Base-by-base conservation (phyloP, 768 basidiomycete species). In the Hydnomerulius pinastri region DNA sequence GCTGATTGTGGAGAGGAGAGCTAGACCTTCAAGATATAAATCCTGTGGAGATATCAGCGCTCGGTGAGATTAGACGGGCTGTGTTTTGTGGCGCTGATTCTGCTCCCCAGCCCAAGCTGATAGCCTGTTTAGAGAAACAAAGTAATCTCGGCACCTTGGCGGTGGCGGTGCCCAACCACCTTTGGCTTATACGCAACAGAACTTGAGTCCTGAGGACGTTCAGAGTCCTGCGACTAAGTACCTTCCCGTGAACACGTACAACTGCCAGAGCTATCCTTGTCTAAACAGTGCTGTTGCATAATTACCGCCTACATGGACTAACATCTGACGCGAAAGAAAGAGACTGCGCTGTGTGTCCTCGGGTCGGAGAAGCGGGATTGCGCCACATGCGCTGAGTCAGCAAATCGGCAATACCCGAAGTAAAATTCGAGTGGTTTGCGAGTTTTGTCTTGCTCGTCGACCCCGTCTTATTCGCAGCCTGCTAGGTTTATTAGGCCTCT, bases 341-440 rank as follows among this genome's bases (percentile, higher is more conserved):
- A 33, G 11, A 32, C 21, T 15, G 13, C 32, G 8, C n/a, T n/a
- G n/a, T n/a, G n/a, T n/a, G 23, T 15, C 45, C 23, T 20, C 11
- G 6, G 21, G 20, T 4, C 8, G 35, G 12, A 11, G 7, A 30
- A 4, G 38, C 8, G 20, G 32, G 42, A 32, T 30, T n/a, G 23
- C 47, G 52, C 52, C 52, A 53, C 46, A 7, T 8, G 5, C 13
- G 61, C 66, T 70, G 58, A 64, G 54, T 68, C 68, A 68, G 64
- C 66, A 4, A 1, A 6, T 35, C 67, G 67, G 67, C 62, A 69
- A 59, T 53, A 0, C 48, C 67, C 67, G 67, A 51, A 32, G 63
- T 27, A 64, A 68, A 68, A 68, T 67, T 66, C 50, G 30, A 32
- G 48, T 44, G 55, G 38, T 37, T 28, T 33, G 43, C 55, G n/a